Evolutionary conservation across 352 stramenopile genomes (phyloP).

Genomic region (Globisporangium abappressorium): DNA sequence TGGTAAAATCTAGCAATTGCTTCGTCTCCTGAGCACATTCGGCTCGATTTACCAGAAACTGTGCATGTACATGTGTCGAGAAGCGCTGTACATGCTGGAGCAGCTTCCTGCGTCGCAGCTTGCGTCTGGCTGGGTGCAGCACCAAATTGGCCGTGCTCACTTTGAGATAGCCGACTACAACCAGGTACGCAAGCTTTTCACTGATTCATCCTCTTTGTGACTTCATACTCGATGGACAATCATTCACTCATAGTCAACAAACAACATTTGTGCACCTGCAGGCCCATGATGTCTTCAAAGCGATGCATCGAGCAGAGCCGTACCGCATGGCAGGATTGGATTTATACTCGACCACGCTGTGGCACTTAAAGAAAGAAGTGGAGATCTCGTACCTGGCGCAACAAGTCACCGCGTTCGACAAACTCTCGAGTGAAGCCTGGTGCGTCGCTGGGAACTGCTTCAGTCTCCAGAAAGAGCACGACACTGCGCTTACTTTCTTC

Average conservation of each 20-base stretch:
- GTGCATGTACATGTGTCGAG: slow-evolving; percentile 74
- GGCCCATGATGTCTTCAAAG: slow-evolving; percentile 85
- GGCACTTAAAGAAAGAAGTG: slow-evolving; percentile 97
- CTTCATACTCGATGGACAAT: background rate
- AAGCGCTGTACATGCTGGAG: slow-evolving; percentile 88
- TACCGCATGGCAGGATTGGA: slow-evolving; percentile 94
- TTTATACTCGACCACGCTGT: slow-evolving; percentile 94
- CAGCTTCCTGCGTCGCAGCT: slow-evolving; percentile 81
- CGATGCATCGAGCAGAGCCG: slow-evolving; percentile 89
- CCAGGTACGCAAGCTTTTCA: slow-evolving; percentile 20
- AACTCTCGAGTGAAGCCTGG: slow-evolving; percentile 92
- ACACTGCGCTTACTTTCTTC: slow-evolving; percentile 96
- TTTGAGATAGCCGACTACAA: slow-evolving; percentile 96
- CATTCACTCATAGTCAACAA: background rate
- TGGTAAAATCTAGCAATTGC: slow-evolving; percentile 28
- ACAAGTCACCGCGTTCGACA: slow-evolving; percentile 92
- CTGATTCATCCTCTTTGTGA: background rate
- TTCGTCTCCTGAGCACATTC: slow-evolving; percentile 64
- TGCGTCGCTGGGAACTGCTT: slow-evolving; percentile 98
- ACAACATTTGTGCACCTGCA: slow-evolving; percentile 21
- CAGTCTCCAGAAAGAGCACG: slow-evolving; percentile 97
- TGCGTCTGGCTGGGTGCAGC: slow-evolving; percentile 91
- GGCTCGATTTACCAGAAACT: slow-evolving; percentile 72
- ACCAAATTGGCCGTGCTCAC: slow-evolving; percentile 93
- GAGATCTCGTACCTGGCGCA: slow-evolving; percentile 96